Conservation (phyloP, 2,329 filamentous ascomycete genomes). For the Fusarium sp. region DNA sequence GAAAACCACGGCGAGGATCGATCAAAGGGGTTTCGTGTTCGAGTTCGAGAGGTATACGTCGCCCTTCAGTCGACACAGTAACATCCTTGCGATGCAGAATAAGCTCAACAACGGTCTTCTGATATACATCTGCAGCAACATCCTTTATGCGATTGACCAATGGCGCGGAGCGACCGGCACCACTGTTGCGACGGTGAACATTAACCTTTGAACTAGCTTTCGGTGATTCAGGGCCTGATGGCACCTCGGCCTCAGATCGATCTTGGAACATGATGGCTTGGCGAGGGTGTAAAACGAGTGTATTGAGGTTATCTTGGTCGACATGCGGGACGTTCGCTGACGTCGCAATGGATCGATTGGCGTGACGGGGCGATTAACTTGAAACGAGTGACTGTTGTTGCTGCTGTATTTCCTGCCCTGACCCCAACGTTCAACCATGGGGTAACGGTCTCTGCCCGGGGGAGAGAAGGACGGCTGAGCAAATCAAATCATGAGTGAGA, state of each 20-base stretch:
- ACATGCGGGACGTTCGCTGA: constrained; percentile 10
- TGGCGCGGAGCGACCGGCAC: constrained; percentile 11
- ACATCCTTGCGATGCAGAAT: constrained; percentile 72
- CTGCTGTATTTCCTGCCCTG: background rate
- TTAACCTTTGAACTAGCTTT: constrained; percentile 14
- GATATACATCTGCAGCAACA: constrained; percentile 43
- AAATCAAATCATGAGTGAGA: constrained; percentile 21
- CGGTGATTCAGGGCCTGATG: constrained; percentile 9
- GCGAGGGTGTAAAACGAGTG: constrained; percentile 29
- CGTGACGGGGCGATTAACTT: background rate
- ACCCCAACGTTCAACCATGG: constrained; percentile 13
- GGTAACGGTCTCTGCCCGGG: constrained; percentile 13
- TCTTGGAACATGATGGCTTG: constrained; percentile 31
- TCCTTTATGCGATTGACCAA: constrained; percentile 34
- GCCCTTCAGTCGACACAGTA: constrained; percentile 75
- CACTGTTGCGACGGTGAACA: constrained; percentile 16
- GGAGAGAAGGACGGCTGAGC: background rate
- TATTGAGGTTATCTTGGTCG: constrained; percentile 18
- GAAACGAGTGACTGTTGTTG: constrained; percentile 28
- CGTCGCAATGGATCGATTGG: constrained; percentile 6
- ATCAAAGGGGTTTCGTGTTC: constrained; percentile 52
- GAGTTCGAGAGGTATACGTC: constrained; percentile 55
- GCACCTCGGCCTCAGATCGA: constrained; percentile 16
- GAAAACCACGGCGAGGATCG: constrained; percentile 58
- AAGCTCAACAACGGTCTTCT: constrained; percentile 53